Base-by-base conservation (phyloP, 768 basidiomycete species). In the Stropharia rugosoannulata region DNA sequence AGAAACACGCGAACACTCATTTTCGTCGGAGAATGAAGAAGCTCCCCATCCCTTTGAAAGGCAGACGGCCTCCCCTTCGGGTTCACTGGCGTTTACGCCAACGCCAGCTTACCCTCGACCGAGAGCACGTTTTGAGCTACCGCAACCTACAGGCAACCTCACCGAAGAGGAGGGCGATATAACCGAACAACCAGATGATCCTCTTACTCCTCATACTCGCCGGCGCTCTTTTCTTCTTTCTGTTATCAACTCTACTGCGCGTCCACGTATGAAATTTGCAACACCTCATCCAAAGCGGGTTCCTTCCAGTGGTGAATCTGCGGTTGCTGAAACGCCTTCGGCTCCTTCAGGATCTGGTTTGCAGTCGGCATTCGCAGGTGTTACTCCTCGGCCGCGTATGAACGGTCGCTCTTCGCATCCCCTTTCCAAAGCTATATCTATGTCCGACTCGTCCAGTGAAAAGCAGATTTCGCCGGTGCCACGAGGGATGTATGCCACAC, bases 201-300 rank as follows among this genome's bases (percentile, higher is more conserved):
- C 79, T 3, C 68, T 85, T 41, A 93, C 90, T 1, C 91, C 90
- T 2, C 77, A 81, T 59, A 82, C 85, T 11, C 85, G 88, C 57
- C 84, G 89, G 39, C 83, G 85, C 13, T 92, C 89, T 1, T 93
- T 95, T 73, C 80, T 95, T 11, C 80, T 95, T 38, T 85, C 85
- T 8, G 87, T 94, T 7, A 89, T 95, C 66, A 88, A 92, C 64
- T 91, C 91, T 5, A 90, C 87, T 1, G 75, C 88, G 4, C 85
- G 90, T 32, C 90, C 91, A 0, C 81, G 87, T 8, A 75, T 93
- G 65, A 79, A 81, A 64, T 69, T 81, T 62, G 77, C 83, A 18
- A 84, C 90, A 12, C 84, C 89, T 38, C 80, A 86, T 70, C 82
- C 84, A 0, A 74, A 75, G 40, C 63, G 70, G 53, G 67, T 73